Base-by-base conservation (phyloP, 1,284 basidiomycete species). In the Papiliotrema nemorosa region DNA sequence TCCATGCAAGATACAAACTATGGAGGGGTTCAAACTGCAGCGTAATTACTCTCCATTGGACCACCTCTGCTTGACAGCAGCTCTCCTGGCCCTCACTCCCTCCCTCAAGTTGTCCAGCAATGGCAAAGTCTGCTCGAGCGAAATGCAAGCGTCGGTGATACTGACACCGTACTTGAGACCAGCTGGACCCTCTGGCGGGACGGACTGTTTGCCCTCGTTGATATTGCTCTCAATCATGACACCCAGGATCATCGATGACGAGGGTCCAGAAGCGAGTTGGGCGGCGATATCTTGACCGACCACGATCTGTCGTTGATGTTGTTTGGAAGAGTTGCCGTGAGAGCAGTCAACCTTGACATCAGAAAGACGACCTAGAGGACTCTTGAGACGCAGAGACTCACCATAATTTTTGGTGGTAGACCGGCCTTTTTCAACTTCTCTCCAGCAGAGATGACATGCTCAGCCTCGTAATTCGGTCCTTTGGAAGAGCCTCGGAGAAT, bases 191-290 rank as follows among this genome's bases (percentile, higher is more conserved):
- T 82, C 81, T 2, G 82, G 67, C 6, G 90, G 86, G 53, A 96
- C 87, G 62, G 89, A 84, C 74, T 97, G 92, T 59, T 69, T 69
- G 56, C 78, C 79, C 62, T 91, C 93, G 42, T 88, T 82, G 52
- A 97, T 80, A 74, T 98, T 94, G 43, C 87, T 90, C 75, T 98
- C 96, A 56, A 97, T 81, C 96, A 98, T 98, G 54, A 96, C 91
- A 53, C 94, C 94, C 81, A 96, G 87, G 61, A 98, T 90, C 67
- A 83, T 81, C 21, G 79, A 69, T 1, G 83, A 79, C 0, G 88
- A 90, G 48, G 89, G 84, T 33, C 62, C 79, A 78, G 3, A 81
- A 55, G 85, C 80, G 20, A 90, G 76, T 78, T 91, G 87, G 38
- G 77, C 76, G 21, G 86, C 70, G 52, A 82, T 73, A 55, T 78